These are phyloP conservation scores for Penicillium angulare DNA, from an alignment of 495 filamentous ascomycete species.

Conservation along the genomic window DNA sequence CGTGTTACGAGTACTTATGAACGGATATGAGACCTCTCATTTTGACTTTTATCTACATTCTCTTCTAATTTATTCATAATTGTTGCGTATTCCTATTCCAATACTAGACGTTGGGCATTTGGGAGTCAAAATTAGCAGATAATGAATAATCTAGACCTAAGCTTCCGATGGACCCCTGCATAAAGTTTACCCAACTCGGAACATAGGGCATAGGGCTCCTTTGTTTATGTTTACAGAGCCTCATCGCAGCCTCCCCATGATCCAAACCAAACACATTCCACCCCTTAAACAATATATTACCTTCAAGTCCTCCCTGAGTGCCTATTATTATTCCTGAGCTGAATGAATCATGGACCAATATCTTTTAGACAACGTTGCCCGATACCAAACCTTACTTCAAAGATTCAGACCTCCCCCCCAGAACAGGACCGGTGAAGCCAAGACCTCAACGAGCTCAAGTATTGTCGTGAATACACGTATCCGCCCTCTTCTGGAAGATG, in stretches of 20 bases:
- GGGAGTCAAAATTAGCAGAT: no score
- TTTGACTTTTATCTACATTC: no score
- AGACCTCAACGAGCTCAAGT: not conserved
- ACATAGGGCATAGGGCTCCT: not conserved
- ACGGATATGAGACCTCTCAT: no score
- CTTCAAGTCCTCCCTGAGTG: no score
- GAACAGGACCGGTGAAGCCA: not conserved
- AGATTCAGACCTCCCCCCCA: not conserved
- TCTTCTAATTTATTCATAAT: no score
- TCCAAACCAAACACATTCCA: not conserved
- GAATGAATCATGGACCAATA: not conserved
- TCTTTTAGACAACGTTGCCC: not conserved
- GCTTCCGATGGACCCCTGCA: not conserved
- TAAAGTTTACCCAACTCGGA: not conserved
- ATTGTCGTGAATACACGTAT: slow-evolving; percentile 10
- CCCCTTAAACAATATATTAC: not conserved
- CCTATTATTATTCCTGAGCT: no score
- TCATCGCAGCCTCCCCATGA: not conserved
- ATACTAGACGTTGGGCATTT: no score
- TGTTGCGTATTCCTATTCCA: no score
- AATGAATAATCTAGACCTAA: not conserved
- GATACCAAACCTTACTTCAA: slow-evolving; percentile 1
- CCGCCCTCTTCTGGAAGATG: slow-evolving; percentile 8
- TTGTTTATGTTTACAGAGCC: not conserved
- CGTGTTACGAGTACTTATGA: no score